Base-by-base conservation (phyloP, 352 stramenopile species). In the Aphanomyces cochlioides region DNA sequence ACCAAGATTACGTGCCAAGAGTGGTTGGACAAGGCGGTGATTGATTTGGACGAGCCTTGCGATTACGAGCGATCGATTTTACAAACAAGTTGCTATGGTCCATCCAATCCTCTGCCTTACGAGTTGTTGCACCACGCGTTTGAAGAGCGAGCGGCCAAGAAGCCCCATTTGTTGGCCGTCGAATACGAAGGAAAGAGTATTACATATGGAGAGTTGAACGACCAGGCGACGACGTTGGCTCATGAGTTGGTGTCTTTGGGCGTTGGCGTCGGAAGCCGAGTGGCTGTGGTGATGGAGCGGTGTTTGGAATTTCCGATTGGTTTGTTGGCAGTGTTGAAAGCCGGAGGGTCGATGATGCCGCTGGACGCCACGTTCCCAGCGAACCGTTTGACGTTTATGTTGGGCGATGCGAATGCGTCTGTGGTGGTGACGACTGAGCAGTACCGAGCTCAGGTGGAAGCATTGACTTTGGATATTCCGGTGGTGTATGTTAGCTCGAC, bases 151-250 rank as follows among this genome's bases (percentile, higher is more conserved):
- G 71, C 72, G 61, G 19, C 17, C 43, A 50, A n/a, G 10, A 43
- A 78, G 6, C 72, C 75, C 43, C 68, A 73, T 41, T 48, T 67
- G 38, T 45, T 48, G 15, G 67, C 69, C 10, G 69, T 66, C 37
- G 58, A 63, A 54, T 61, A 66, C 1, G 76, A 63, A 48, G 54
- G 53, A 5, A 72, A 74, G 19, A 56, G 66, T 28, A 43, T 80
- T 28, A 75, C 74, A 3, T 79, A 80, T 68, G 69, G 72, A 37
- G 67, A 77, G 17, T 68, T 82, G 3, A 69, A 82, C 19, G 67
- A 50, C 5, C 13, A 39, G 3, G 43, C 43, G 10, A 50, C 10
- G 10, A n/a, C 43, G 1, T 50, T 50, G 43, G 43, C 43, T 1
- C 17, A n/a, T n/a, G 43, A 50, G 43, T 50, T 50, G 43, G 43